Conservation (phyloP, 2,329 filamentous ascomycete genomes). For the Aspergillus persii region DNA sequence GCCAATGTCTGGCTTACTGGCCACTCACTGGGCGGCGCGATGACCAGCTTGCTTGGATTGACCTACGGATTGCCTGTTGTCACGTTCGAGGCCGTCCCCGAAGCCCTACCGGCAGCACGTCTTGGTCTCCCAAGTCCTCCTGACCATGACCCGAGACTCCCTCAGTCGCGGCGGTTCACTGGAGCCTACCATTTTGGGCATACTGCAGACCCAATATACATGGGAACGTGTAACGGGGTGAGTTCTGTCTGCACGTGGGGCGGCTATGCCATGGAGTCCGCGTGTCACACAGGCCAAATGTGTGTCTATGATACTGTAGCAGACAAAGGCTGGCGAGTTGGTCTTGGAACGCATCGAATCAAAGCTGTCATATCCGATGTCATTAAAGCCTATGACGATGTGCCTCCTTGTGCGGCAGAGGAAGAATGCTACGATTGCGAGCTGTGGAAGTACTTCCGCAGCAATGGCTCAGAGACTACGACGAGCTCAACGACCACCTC, state of each 20-base stretch:
- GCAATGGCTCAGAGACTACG: slow-evolving; percentile 76
- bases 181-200: slow-evolving; percentile 90
- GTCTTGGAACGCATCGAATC: slow-evolving; percentile 88
- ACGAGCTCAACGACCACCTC: slow-evolving; percentile 49
- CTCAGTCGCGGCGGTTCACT: slow-evolving; percentile 70
- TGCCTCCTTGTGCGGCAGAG: slow-evolving; percentile 73
- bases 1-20: slow-evolving; percentile 86
- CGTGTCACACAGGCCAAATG: slow-evolving; percentile 85
- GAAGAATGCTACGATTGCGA: slow-evolving; percentile 84
- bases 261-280: slow-evolving; percentile 88
- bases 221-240: slow-evolving; percentile 88
- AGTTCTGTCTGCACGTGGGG: slow-evolving; percentile 86
- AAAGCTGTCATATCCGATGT: slow-evolving; percentile 84
- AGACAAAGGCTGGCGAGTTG: slow-evolving; percentile 89
- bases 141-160: slow-evolving; percentile 66
- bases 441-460: slow-evolving; percentile 92
- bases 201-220: slow-evolving; percentile 91
- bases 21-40: slow-evolving; percentile 87
- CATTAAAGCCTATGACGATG: slow-evolving; percentile 74
- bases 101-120: slow-evolving; percentile 79
- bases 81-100: slow-evolving; percentile 89
- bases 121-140: slow-evolving; percentile 84
- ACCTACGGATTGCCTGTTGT: slow-evolving; percentile 90
- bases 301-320: slow-evolving; percentile 91
- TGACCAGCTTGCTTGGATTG: slow-evolving; percentile 81